Base-by-base conservation (phyloP, 139 green algal species). In the Dunaliella primolecta region DNA sequence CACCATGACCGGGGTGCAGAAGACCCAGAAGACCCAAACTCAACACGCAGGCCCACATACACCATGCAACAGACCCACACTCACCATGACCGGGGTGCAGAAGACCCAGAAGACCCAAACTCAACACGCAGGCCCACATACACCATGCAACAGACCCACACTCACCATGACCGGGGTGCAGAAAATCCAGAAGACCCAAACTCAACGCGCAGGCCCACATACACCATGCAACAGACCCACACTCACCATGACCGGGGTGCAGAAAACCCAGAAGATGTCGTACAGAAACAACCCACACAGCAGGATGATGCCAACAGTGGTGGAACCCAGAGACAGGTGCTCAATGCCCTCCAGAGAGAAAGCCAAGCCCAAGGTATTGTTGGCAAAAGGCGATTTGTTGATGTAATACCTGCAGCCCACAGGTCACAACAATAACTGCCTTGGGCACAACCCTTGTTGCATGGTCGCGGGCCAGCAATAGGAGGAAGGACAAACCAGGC, bases 81-180 rank as follows among this genome's bases (percentile, higher is more conserved):
- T 89, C n/a, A 98, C 95, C 96, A 98, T 98, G 38, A 98, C 96
- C 1, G 97, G 97, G 0, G 97, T 99, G 89, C 89, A 99, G 91
- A 99, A 99, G 31, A 99, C 97, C 97, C 97, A 99, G 89, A 99
- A 99, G 83, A 99, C n/a, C n/a, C n/a, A n/a, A n/a, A n/a, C n/a
- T n/a, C n/a, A n/a, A n/a, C n/a, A n/a, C n/a, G n/a, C n/a, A n/a
- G n/a, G n/a, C n/a, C n/a, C n/a, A n/a, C n/a, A n/a, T n/a, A n/a
- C n/a, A n/a, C n/a, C n/a, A n/a, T n/a, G n/a, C n/a, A n/a, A n/a
- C n/a, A n/a, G n/a, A n/a, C n/a, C n/a, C 46, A 99, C 96, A 30
- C 84, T 89, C 30, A 98, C 95, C 96, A 98, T 98, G 46, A 98
- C 96, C 1, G 97, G 97, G 0, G 97, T 99, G 89, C 89, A 99